Evolutionary conservation across 2,329 filamentous ascomycete species (phyloP).

Genomic region (Diaporthe sp.): DNA sequence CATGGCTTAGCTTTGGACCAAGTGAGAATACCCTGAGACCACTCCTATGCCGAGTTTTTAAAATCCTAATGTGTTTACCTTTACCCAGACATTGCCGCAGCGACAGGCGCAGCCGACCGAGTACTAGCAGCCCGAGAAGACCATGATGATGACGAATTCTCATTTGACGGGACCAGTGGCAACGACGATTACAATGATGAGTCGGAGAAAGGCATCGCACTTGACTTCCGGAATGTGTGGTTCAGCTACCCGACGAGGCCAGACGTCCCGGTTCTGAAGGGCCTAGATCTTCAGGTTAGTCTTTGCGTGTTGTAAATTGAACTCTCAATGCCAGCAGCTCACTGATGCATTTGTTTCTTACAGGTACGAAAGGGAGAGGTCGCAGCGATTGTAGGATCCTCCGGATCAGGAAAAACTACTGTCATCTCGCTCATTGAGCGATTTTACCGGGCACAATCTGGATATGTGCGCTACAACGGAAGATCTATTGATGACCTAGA

Average conservation of each 20-base stretch:
- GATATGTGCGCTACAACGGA: constrained; percentile 67
- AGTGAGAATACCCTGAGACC: constrained; percentile 17
- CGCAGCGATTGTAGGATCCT: neutral
- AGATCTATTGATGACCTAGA: constrained; percentile 63
- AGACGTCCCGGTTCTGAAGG: constrained; percentile 8
- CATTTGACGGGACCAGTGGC: constrained; percentile 47
- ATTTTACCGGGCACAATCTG: constrained; percentile 54
- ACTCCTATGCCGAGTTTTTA: fast-evolving
- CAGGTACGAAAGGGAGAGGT: neutral
- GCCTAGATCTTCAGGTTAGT: constrained; percentile 23
- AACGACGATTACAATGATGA: constrained; percentile 29
- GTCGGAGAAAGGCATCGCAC: constrained; percentile 44
- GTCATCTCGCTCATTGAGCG: constrained; percentile 29
- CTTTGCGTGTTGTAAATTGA: fast-evolving
- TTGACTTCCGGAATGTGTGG: constrained; percentile 34
- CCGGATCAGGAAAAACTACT: constrained; percentile 5
- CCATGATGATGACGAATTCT: neutral
- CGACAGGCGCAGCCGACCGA: constrained; percentile 47
- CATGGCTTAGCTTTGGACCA: constrained; percentile 50
- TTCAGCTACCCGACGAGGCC: constrained; percentile 35
- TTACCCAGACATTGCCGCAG: constrained; percentile 45
- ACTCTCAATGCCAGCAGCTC: neutral
- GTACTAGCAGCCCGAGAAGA: constrained; percentile 42
- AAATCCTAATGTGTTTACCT: neutral
- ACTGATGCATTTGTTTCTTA: no score